Conservation (phyloP, 1,139 yeast genomes). For the Pichia sp. region DNA sequence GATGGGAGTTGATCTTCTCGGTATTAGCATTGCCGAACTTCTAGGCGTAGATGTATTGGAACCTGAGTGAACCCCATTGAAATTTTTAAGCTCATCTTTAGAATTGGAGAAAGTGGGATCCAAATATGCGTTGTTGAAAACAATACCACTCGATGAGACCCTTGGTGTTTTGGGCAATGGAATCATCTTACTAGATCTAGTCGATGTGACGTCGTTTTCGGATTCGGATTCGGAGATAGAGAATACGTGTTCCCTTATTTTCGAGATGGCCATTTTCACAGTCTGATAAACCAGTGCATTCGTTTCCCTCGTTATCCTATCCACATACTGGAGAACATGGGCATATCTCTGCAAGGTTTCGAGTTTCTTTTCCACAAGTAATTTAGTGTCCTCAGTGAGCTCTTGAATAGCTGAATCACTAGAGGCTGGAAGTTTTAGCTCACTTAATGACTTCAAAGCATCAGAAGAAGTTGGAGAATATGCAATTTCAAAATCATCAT, state of each 20-base stretch:
- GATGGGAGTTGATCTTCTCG: constrained; percentile 18
- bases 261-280: constrained; percentile 57
- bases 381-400: constrained; percentile 63
- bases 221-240: constrained; percentile 20
- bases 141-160: constrained; percentile 10
- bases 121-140: constrained; percentile 37
- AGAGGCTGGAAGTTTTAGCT: constrained; percentile 49
- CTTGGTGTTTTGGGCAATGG: constrained; percentile 8
- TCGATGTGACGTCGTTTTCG: constrained; percentile 8
- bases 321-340: constrained; percentile 72
- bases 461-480: constrained; percentile 70
- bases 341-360: constrained; percentile 71
- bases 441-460: constrained; percentile 50
- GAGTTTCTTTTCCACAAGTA: constrained; percentile 56
- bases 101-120: constrained; percentile 25
- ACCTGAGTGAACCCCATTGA: not conserved
- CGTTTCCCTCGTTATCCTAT: constrained; percentile 73
- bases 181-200: not conserved
- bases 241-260: constrained; percentile 38
- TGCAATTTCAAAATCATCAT: constrained; percentile 21
- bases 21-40: constrained; percentile 14
- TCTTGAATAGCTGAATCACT: constrained; percentile 59
- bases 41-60: constrained; percentile 34
- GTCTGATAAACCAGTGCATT: constrained; percentile 62
- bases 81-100: constrained; percentile 6